Evolutionary conservation across 495 filamentous ascomycete species (phyloP), one percentile per base, ranked within the genome.

Genomic region (Penicillium coffeae): DNA sequence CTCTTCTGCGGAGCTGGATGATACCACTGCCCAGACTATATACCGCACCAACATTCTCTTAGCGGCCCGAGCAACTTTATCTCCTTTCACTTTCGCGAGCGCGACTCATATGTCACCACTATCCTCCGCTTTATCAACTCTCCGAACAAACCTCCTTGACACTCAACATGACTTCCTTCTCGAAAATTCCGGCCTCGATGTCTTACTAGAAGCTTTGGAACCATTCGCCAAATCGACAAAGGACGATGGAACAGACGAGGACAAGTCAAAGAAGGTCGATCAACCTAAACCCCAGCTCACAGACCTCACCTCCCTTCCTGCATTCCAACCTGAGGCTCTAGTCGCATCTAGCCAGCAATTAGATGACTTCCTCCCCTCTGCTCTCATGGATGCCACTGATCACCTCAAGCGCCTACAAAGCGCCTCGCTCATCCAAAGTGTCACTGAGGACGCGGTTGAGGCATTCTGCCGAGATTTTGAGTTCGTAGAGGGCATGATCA

Each of bases 401-500:
- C 86, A 89, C 46, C 64, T 98, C 37, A 85, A 85, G 53, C 72
- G 76, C 10, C 67, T 97, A 10, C 81, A 82, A 50, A 88, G 85
- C 47, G 60, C 66, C 4, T 73, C 85, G 6, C 71, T 95, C 36
- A 83, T 84, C 13, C 80, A 85, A 34, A 78, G 84, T 37, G 78
- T 95, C 27, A 91, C 86, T 1, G 87, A 92, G 55, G 82, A 89
- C 56, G 92, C 90, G 0, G 89, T 90, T 0, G 86, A 87, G 54
- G 77, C 73, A 44, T 97, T 98, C 69, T 94, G 90, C 52, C 82
- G 82, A 14, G 89, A 95, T 55, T 98, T 98, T 67, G 89, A 92
- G 70, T 84, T 84, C 49, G 77, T 96, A 3, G 93, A 98, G 67
- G 85, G 72, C 14, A 78, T 71, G 67, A 74, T 89, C 39, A 68